phyloP scores from a whole-genome alignment of 805 yeast species.

The Candida tammaniensis region DNA sequence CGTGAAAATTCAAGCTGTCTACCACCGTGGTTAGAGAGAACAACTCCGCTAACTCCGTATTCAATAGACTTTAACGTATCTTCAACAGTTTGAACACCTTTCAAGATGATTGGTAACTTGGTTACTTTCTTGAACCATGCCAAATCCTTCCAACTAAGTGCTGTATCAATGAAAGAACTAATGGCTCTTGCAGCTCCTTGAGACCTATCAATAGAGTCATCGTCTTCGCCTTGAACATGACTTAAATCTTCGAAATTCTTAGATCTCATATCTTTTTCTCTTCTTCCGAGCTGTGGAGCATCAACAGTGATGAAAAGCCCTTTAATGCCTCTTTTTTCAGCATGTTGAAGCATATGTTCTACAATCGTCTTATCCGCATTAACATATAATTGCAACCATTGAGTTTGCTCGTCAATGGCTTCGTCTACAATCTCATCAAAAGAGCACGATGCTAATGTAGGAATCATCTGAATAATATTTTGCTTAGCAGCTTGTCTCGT shows the following conservation, averaged over 20 bases:
- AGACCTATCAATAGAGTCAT: slow-evolving; percentile 51
- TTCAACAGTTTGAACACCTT: slow-evolving; percentile 67
- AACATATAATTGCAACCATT: slow-evolving; percentile 89
- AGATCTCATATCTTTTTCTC: slow-evolving; percentile 82
- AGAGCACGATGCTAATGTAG: slow-evolving; percentile 86
- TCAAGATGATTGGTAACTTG: slow-evolving; percentile 41
- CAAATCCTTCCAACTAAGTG: slow-evolving; percentile 37
- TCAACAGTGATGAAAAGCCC: slow-evolving; percentile 89
- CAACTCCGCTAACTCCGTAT: slow-evolving; percentile 59
- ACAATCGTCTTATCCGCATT: slow-evolving; percentile 72
- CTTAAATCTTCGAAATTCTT: slow-evolving; percentile 49
- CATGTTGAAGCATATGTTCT: slow-evolving; percentile 59
- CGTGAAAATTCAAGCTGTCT: slow-evolving; percentile 62
- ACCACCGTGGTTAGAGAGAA: slow-evolving; percentile 75
- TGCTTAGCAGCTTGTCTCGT: slow-evolving; percentile 80
- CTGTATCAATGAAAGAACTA: slow-evolving; percentile 67
- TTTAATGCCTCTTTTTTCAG: slow-evolving; percentile 70
- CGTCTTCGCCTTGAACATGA: slow-evolving; percentile 48
- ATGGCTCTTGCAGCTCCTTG: slow-evolving; percentile 88
- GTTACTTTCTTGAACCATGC: slow-evolving; percentile 40
- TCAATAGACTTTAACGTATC: slow-evolving; percentile 60
- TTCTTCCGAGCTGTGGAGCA: slow-evolving; percentile 87
- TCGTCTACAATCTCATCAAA: slow-evolving; percentile 81
- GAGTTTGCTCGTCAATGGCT: slow-evolving; percentile 62
- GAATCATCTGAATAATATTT: slow-evolving; percentile 80